Percentiles rank a stretch among this genome's conserved stretches.
These are phyloP conservation scores for Aspergillus unguis DNA, from an alignment of 2,329 filamentous ascomycete genomes.

Conservation along the genomic window DNA sequence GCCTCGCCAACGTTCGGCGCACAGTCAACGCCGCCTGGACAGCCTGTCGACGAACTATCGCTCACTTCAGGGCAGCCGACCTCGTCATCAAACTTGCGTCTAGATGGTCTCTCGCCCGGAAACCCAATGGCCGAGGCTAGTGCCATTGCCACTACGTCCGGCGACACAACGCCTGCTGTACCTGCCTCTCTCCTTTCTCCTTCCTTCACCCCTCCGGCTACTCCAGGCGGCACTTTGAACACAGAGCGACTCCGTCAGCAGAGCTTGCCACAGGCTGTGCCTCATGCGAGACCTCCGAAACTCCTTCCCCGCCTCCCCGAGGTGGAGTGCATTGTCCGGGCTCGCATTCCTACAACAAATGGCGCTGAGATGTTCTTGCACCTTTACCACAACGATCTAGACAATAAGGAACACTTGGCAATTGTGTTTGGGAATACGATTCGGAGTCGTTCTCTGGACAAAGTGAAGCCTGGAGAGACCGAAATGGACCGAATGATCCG, in stretches of 20 bases:
- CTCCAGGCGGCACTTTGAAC: slow-evolving; percentile 40
- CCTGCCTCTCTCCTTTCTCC: slow-evolving; percentile 55
- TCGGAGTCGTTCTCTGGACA: slow-evolving; percentile 60
- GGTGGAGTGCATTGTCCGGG: slow-evolving; percentile 91
- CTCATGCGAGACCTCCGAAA: slow-evolving; percentile 59
- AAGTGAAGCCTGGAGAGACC: slow-evolving; percentile 45
- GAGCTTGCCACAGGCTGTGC: slow-evolving; percentile 19
- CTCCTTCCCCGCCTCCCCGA: slow-evolving; percentile 73
- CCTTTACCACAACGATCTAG: slow-evolving; percentile 86
- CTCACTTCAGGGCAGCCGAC: slow-evolving; percentile 15
- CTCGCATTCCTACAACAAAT: slow-evolving; percentile 85
- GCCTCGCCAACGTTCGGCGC: slow-evolving; percentile 50
- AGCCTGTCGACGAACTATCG: slow-evolving; percentile 22
- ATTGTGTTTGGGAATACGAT: slow-evolving; percentile 94
- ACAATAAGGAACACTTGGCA: slow-evolving; percentile 93
- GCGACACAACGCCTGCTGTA: slow-evolving; percentile 44
- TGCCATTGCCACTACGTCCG: slow-evolving; percentile 24
- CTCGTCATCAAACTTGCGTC: slow-evolving; percentile 8
- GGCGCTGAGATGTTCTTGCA: slow-evolving; percentile 97
- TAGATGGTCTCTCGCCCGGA: slow-evolving; percentile 16
- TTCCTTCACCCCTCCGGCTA: slow-evolving; percentile 48
- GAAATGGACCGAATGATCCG: slow-evolving; percentile 74
- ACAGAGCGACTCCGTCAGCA: slow-evolving; percentile 29
- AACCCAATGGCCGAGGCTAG: slow-evolving; percentile 20
- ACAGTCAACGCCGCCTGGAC: slow-evolving; percentile 27